Percentiles rank a stretch among this genome's conserved stretches.
phyloP scores from a whole-genome alignment of 768 basidiomycete genomes.

The Mrakia blollopis region DNA sequence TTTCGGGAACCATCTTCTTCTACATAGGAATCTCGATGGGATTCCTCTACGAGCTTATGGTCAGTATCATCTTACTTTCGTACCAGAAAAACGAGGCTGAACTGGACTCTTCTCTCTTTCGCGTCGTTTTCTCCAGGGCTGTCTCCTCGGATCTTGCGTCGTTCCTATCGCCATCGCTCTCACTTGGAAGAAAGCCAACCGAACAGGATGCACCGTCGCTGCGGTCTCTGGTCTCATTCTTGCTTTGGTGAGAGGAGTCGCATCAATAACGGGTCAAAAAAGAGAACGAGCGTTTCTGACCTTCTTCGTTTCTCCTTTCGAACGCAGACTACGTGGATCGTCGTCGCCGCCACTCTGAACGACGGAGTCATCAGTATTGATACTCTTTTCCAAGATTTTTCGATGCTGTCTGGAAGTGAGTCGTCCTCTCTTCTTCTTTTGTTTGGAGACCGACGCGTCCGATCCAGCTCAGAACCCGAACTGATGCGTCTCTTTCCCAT shows the following conservation, averaged over 20 bases:
- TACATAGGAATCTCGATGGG: slow-evolving; percentile 59
- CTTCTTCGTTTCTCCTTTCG: too few species aligned
- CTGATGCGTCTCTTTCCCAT: slow-evolving; percentile 55
- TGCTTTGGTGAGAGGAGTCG: slow-evolving; percentile 43
- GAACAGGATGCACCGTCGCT: slow-evolving; percentile 73
- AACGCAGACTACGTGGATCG: slow-evolving; percentile 62
- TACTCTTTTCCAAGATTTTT: slow-evolving; percentile 42
- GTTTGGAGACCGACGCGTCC: too few species aligned
- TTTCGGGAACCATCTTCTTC: slow-evolving; percentile 79
- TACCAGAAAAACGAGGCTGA: too few species aligned
- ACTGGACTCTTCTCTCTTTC: too few species aligned
- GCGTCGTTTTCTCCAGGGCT: too few species aligned
- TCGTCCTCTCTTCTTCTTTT: too few species aligned
- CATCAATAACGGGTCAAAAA: too few species aligned
- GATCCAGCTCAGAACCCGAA: not conserved
- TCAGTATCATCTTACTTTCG: not conserved
- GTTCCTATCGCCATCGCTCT: slow-evolving; percentile 80
- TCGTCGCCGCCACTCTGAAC: slow-evolving; percentile 68
- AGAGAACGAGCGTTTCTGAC: too few species aligned
- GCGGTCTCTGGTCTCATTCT: slow-evolving; percentile 62
- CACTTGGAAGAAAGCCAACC: slow-evolving; percentile 80
- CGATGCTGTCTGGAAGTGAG: slow-evolving; percentile 76
- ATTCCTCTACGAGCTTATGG: slow-evolving; percentile 25
- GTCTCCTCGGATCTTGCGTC: slow-evolving; percentile 65
- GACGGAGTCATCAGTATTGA: slow-evolving; percentile 64